Percentiles rank a stretch among this genome's conserved stretches.
phyloP scores from a whole-genome alignment of 2,329 filamentous ascomycete genomes.

The Claviceps digitariae region DNA sequence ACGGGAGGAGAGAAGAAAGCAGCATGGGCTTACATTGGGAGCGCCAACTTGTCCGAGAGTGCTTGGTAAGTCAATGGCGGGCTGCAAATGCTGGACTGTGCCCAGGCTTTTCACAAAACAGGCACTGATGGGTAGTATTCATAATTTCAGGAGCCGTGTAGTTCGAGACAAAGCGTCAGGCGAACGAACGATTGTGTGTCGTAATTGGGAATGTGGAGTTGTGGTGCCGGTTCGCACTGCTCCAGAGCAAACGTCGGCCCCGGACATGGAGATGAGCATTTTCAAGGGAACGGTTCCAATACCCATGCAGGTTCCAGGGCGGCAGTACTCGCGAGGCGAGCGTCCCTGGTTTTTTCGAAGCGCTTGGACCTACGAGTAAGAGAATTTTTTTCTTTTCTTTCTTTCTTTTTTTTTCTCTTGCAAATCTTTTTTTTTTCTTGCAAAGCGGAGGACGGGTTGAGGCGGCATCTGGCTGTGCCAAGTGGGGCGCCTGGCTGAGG shows the following conservation, averaged over 20 bases:
- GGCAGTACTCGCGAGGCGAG: slow-evolving; percentile 28
- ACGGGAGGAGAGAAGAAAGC: neutral
- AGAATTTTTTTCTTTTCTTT: no score
- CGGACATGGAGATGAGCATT: slow-evolving; percentile 17
- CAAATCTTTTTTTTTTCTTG: no score
- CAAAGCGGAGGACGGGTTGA: no score
- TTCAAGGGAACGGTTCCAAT: slow-evolving; percentile 46
- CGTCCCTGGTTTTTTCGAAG: slow-evolving; percentile 30
- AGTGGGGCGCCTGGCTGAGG: no score
- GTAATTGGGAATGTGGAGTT: slow-evolving; percentile 95
- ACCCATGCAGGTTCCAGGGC: slow-evolving; percentile 49
- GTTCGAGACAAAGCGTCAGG: slow-evolving; percentile 55
- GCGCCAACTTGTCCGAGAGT: slow-evolving; percentile 82
- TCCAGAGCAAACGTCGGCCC: slow-evolving; percentile 6
- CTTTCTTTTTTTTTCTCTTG: no score
- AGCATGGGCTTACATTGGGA: slow-evolving; percentile 78
- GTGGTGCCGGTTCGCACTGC: slow-evolving; percentile 44
- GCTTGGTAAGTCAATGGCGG: slow-evolving; percentile 54
- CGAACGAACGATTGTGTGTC: slow-evolving; percentile 61
- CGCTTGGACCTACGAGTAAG: slow-evolving; percentile 10
- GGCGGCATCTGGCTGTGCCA: no score
- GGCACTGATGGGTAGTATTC: slow-evolving; percentile 2
- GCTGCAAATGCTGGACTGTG: neutral
- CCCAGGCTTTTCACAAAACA: neutral
- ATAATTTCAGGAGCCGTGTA: slow-evolving; percentile 57